Percentiles rank a stretch among this genome's conserved stretches.
Conservation (phyloP, 495 filamentous ascomycete genomes). For the Sabuloglossum arenarium region DNA sequence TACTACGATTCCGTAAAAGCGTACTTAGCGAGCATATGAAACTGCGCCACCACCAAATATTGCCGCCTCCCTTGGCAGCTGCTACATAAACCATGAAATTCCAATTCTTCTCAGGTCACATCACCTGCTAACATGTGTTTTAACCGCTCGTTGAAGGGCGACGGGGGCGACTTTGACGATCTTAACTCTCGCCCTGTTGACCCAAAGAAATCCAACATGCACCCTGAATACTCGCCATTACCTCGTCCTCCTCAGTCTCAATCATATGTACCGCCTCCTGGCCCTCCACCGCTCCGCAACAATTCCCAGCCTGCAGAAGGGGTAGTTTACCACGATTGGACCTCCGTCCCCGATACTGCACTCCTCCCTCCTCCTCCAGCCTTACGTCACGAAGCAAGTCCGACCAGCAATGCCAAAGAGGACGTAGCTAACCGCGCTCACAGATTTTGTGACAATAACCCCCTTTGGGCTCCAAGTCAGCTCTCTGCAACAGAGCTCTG, state of each 20-base stretch:
- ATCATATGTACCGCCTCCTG: not conserved
- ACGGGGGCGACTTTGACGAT: not conserved
- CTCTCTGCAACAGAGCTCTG: slow-evolving; percentile 23
- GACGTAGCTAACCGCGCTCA: slow-evolving; percentile 51
- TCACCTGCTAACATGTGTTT: not conserved
- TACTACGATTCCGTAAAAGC: no score
- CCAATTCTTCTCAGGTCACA: not conserved
- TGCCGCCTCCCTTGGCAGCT: no score
- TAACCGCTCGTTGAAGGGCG: not conserved
- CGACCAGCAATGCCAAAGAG: slow-evolving; percentile 50
- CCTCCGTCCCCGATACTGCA: slow-evolving; percentile 55
- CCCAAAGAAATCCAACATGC: not conserved
- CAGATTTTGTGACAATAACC: slow-evolving; percentile 43
- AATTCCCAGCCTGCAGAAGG: slow-evolving; percentile 21
- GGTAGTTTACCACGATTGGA: slow-evolving; percentile 60
- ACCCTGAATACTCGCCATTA: not conserved
- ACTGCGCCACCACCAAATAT: no score
- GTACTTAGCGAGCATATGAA: no score
- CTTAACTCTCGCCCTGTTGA: not conserved
- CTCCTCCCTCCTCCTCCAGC: slow-evolving; percentile 66
- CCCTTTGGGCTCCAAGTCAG: slow-evolving; percentile 34
- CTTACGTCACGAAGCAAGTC: slow-evolving; percentile 42
- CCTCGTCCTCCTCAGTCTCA: not conserved
- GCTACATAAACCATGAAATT: no score
- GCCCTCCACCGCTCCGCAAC: not conserved